These are phyloP conservation scores for Penicillium waksmanii DNA, from an alignment of 495 filamentous ascomycete species.

Conservation along the genomic window DNA sequence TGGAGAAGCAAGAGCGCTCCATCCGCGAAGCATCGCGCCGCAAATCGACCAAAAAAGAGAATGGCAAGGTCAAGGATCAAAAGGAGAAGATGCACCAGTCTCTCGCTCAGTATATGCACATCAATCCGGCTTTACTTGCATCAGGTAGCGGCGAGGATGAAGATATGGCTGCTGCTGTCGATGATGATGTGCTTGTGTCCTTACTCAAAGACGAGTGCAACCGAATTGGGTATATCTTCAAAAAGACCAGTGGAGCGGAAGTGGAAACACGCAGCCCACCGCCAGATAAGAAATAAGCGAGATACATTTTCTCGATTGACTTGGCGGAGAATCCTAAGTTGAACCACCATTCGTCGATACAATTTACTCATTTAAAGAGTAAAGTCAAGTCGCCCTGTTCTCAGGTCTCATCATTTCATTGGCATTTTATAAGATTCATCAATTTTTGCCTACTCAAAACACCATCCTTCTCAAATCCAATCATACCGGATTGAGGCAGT, in stretches of 20 bases:
- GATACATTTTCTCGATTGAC: not conserved
- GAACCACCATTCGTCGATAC: not conserved
- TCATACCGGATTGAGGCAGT: not conserved
- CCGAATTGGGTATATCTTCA: constrained; percentile 68
- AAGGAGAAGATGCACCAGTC: constrained; percentile 57
- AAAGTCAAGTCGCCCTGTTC: not conserved
- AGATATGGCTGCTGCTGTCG: constrained; percentile 41
- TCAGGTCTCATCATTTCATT: not conserved
- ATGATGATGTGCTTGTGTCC: constrained; percentile 65
- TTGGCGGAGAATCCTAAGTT: not conserved
- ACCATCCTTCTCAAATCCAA: not conserved
- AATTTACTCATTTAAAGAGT: not conserved
- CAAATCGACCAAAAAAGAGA: constrained; percentile 9
- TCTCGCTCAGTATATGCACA: constrained; percentile 69
- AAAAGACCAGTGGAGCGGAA: constrained; percentile 53
- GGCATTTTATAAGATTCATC: not conserved
- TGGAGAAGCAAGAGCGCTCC: constrained; percentile 60
- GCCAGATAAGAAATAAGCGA: not conserved
- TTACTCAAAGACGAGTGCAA: constrained; percentile 64
- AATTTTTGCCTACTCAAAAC: not conserved
- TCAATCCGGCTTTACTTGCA: constrained; percentile 55
- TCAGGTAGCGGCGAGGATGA: constrained; percentile 32
- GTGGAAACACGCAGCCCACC: constrained; percentile 16
- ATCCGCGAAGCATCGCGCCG: constrained; percentile 40
- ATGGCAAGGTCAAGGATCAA: constrained; percentile 25